Conservation (phyloP, 768 basidiomycete species). For the Termitomyces sp. region DNA sequence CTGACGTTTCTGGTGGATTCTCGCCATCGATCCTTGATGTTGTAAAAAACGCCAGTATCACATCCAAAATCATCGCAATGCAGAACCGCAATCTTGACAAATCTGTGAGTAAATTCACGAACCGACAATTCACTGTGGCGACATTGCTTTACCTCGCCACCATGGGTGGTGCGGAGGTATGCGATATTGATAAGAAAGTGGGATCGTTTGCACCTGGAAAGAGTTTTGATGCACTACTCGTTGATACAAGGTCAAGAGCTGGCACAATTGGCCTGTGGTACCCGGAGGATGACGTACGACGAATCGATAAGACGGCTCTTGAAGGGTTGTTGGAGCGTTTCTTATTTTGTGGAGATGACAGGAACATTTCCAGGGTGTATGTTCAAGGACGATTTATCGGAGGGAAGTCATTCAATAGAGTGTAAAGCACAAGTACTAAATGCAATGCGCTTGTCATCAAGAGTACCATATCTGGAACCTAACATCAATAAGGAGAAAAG, state of each 20-base stretch:
- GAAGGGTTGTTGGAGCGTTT: conserved; percentile 71
- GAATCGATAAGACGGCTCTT: conserved; percentile 19
- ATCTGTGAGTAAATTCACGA: conserved; percentile 30
- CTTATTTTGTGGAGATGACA: conserved; percentile 81
- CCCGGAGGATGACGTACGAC: conserved; percentile 25
- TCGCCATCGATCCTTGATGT: conserved; percentile 72
- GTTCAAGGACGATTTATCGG: conserved; percentile 80
- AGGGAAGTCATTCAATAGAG: conserved; percentile 38
- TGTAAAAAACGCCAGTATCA: conserved; percentile 71
- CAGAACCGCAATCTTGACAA: conserved; percentile 16
- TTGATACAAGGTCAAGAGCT: conserved; percentile 47
- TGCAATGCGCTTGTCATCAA: neutral
- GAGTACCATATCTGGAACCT: too few species aligned
- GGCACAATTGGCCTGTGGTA: conserved; percentile 58
- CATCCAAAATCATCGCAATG: conserved; percentile 71
- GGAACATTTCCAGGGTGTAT: conserved; percentile 78
- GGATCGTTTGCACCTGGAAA: conserved; percentile 81
- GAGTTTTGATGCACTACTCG: conserved; percentile 84
- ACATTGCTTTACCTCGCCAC: conserved; percentile 89
- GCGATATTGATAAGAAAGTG: conserved; percentile 56
- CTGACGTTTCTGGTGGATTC: conserved; percentile 88
- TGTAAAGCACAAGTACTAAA: neutral
- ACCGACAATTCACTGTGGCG: conserved; percentile 63
- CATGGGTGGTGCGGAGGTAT: conserved; percentile 83
- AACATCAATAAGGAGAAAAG: neutral